These are phyloP conservation scores for Hypoxylon sp. DNA, from an alignment of 2,329 filamentous ascomycete genomes.

Conservation along the genomic window DNA sequence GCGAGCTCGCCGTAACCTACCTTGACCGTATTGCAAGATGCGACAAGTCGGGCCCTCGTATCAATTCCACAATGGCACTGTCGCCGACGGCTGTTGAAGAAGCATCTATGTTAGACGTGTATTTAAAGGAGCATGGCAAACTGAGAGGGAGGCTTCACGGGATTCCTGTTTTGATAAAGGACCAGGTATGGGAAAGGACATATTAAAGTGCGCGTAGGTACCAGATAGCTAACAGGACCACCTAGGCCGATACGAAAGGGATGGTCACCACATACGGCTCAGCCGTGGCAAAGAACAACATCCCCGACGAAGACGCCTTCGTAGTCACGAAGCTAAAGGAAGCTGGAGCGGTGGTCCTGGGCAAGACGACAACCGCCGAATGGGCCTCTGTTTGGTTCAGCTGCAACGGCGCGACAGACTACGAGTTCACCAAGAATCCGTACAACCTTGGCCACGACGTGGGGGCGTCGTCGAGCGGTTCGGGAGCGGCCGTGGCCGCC, in stretches of 20 bases:
- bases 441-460: constrained; percentile 33
- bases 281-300: constrained; percentile 15
- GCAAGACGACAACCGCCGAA: constrained; percentile 36
- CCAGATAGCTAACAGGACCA: not conserved
- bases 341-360: constrained; percentile 37
- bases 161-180: constrained; percentile 34
- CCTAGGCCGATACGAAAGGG: constrained; percentile 34
- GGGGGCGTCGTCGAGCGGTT: constrained; percentile 33
- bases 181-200: constrained; percentile 18
- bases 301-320: constrained; percentile 31
- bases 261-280: constrained; percentile 36
- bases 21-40: constrained; percentile 31
- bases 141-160: constrained; percentile 36
- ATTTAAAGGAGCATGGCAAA: constrained; percentile 20
- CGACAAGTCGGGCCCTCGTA: constrained; percentile 33
- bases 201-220: not conserved
- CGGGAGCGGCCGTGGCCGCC: constrained; percentile 33
- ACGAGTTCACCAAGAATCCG: constrained; percentile 35
- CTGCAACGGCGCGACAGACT: constrained; percentile 25
- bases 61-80: constrained; percentile 35
- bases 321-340: constrained; percentile 31
- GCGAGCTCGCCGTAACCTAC: constrained; percentile 18
- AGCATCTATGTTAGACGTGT: constrained; percentile 26
- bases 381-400: constrained; percentile 36
- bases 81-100: constrained; percentile 30